Conservation (phyloP, 2,329 filamentous ascomycete genomes). For the Clarireedia sp. region DNA sequence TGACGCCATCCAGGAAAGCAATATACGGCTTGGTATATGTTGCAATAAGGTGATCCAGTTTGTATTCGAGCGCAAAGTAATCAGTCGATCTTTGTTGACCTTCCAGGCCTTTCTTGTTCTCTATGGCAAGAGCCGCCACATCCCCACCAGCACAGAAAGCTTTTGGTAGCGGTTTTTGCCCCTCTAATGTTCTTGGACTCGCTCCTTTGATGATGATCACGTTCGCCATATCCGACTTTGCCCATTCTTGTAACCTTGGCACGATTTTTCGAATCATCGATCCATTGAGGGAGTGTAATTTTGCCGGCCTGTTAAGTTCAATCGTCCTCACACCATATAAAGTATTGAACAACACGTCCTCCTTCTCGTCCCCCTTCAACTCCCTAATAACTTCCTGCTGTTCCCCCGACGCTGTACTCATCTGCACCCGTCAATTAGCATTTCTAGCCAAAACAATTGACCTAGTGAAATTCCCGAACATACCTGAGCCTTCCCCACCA, state of each 20-base stretch:
- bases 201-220: conserved; percentile 87
- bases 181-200: conserved; percentile 41
- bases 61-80: conserved; percentile 94
- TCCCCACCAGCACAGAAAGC: conserved; percentile 94
- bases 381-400: background rate
- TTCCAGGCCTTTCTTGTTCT: conserved; percentile 59
- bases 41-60: conserved; percentile 89
- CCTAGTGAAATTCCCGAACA: conserved; percentile 13
- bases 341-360: conserved; percentile 89
- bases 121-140: conserved; percentile 67
- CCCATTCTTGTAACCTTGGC: conserved; percentile 84
- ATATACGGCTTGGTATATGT: conserved; percentile 91
- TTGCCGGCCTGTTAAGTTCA: conserved; percentile 86
- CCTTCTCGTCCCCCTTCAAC: conserved; percentile 48
- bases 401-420: conserved; percentile 22
- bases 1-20: conserved; percentile 94
- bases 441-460: conserved; percentile 10
- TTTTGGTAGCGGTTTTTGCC: conserved; percentile 31
- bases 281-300: conserved; percentile 84
- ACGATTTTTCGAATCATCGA: conserved; percentile 96
- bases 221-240: conserved; percentile 89
- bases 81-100: conserved; percentile 69
- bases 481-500: conserved; percentile 46
- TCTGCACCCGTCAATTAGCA: conserved; percentile 29
- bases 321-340: conserved; percentile 85